phyloP scores from a whole-genome alignment of 805 yeast genomes.

The Wickerhamomyces mucosus region DNA sequence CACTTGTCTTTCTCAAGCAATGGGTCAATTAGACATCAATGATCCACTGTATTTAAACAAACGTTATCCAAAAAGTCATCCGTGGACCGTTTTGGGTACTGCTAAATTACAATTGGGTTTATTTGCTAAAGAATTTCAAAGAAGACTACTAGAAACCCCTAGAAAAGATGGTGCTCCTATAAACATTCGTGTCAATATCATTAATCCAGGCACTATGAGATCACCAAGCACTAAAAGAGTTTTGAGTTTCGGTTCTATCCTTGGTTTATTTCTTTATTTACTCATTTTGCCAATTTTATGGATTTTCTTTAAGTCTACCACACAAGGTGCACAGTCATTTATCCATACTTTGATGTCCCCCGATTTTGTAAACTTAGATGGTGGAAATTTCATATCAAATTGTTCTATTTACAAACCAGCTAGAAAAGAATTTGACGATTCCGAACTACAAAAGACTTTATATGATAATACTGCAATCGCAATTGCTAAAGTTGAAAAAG shows the following conservation, averaged over 20 bases:
- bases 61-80: slow-evolving; percentile 48
- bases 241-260: slow-evolving; percentile 63
- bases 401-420: slow-evolving; percentile 48
- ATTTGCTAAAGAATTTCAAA: slow-evolving; percentile 74
- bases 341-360: slow-evolving; percentile 67
- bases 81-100: slow-evolving; percentile 75
- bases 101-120: slow-evolving; percentile 70
- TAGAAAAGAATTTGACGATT: slow-evolving; percentile 56
- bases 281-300: slow-evolving; percentile 75
- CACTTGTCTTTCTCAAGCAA: slow-evolving; percentile 67
- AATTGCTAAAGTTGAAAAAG: slow-evolving; percentile 56
- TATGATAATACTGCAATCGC: slow-evolving; percentile 51
- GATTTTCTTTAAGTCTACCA: slow-evolving; percentile 65
- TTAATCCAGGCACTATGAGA: slow-evolving; percentile 90
- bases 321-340: slow-evolving; percentile 73
- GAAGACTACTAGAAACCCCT: slow-evolving; percentile 44
- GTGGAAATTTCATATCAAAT: slow-evolving; percentile 68
- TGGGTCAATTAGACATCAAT: slow-evolving; percentile 53
- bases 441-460: slow-evolving; percentile 47
- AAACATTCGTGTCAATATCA: slow-evolving; percentile 61
- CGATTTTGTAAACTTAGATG: slow-evolving; percentile 46
- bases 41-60: slow-evolving; percentile 56
- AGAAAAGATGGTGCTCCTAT: slow-evolving; percentile 65
- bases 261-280: slow-evolving; percentile 54
- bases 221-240: slow-evolving; percentile 78